These are phyloP conservation scores for Dissophora globulifera DNA, from an alignment of 192 early-diverging fungal species.

Conservation along the genomic window DNA sequence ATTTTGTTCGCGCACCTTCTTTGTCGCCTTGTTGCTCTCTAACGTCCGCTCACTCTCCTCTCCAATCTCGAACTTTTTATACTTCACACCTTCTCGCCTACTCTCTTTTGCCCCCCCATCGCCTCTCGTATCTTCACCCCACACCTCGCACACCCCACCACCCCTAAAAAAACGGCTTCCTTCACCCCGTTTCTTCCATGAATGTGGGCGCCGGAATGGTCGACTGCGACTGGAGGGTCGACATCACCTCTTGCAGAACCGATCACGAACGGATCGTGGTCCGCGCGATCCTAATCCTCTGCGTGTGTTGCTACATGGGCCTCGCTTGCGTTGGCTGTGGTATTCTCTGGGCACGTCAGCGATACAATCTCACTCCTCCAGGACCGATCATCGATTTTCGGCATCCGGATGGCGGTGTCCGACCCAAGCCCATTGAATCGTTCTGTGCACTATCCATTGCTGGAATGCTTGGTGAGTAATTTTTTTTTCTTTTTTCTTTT, in stretches of 20 bases:
- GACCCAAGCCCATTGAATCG: conserved; percentile 50
- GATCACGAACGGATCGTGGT: conserved; percentile 18
- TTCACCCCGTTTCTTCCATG: conserved; percentile 17
- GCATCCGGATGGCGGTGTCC: conserved; percentile 50
- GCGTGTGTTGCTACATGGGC: conserved; percentile 36
- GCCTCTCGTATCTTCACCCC: too few relatives aligned
- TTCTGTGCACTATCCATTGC: conserved; percentile 48
- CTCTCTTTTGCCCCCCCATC: too few relatives aligned
- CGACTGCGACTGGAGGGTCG: conserved; percentile 52
- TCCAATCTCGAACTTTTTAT: too few relatives aligned
- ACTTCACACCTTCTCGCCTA: too few relatives aligned
- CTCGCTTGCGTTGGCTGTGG: conserved; percentile 37
- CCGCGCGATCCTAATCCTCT: conserved; percentile 21
- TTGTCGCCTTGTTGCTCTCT: too few relatives aligned
- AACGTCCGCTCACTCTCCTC: too few relatives aligned
- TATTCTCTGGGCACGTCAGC: conserved; percentile 46
- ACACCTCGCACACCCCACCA: neutral
- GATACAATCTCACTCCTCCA: conserved; percentile 37
- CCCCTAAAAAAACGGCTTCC: neutral
- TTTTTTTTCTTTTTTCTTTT: neutral
- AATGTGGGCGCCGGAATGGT: conserved; percentile 44
- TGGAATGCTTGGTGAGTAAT: neutral
- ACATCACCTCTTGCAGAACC: conserved; percentile 36
- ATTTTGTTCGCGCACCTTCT: too few relatives aligned
- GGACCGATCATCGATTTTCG: conserved; percentile 48